Conservation (phyloP, 2,329 filamentous ascomycete genomes). For the Ceratocystiopsis brevicomis region DNA sequence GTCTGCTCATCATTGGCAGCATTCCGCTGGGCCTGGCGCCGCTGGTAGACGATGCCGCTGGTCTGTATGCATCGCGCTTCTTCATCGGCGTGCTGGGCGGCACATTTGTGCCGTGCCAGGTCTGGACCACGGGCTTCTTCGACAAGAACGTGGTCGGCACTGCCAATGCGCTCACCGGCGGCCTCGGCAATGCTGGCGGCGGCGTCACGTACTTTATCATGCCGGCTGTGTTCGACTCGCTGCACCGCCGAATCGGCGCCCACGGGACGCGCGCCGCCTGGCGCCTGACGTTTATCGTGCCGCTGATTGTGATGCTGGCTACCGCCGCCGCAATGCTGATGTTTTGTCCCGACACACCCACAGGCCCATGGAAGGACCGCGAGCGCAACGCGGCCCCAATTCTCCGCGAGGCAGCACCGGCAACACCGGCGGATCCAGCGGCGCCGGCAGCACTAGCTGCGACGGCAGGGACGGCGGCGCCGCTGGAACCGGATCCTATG, state of each 20-base stretch:
- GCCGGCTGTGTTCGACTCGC: slow-evolving; percentile 71
- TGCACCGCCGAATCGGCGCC: slow-evolving; percentile 35
- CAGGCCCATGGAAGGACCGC: slow-evolving; percentile 63
- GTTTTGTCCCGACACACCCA: slow-evolving; percentile 64
- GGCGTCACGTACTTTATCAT: slow-evolving; percentile 89
- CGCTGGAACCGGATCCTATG: too few relatives aligned
- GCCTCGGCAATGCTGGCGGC: slow-evolving; percentile 73
- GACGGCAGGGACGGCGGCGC: too few relatives aligned
- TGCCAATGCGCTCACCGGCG: slow-evolving; percentile 68
- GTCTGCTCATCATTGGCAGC: slow-evolving; percentile 56
- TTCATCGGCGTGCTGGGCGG: slow-evolving; percentile 66
- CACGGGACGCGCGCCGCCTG: slow-evolving; percentile 53
- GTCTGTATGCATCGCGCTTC: slow-evolving; percentile 57
- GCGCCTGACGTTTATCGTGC: slow-evolving; percentile 70
- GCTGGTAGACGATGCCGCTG: slow-evolving; percentile 45
- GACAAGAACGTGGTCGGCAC: slow-evolving; percentile 85
- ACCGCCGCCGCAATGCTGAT: slow-evolving; percentile 52
- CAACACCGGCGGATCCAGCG: too few relatives aligned
- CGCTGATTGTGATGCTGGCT: slow-evolving; percentile 53
- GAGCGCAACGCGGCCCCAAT: slow-evolving; percentile 13
- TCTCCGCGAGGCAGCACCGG: too few relatives aligned
- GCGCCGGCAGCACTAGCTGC: too few relatives aligned
- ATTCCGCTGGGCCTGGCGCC: slow-evolving; percentile 71
- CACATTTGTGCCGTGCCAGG: slow-evolving; percentile 70
- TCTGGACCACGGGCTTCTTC: slow-evolving; percentile 85